Conservation (phyloP, 2,329 filamentous ascomycete genomes). For the Cercospora janseana region DNA sequence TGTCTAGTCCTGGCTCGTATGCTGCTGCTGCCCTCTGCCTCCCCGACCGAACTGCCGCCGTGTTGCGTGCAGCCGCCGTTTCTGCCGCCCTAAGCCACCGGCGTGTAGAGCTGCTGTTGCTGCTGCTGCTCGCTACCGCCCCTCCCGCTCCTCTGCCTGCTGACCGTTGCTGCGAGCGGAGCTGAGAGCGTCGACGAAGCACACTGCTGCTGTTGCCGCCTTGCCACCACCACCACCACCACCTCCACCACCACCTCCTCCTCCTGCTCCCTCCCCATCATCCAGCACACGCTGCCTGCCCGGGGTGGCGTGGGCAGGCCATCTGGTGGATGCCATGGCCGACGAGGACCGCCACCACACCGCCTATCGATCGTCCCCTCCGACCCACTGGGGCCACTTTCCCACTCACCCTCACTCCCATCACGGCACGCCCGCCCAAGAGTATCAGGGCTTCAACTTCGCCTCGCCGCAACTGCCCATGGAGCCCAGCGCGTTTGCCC, state of each 20-base stretch:
- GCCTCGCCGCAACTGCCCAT: constrained; percentile 60
- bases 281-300: constrained; percentile 5
- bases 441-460: constrained; percentile 66
- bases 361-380: constrained; percentile 33
- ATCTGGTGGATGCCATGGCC: constrained; percentile 33
- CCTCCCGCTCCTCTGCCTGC: too few species aligned
- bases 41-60: constrained; percentile 4
- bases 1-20: constrained; percentile 14
- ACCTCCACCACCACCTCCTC: too few species aligned
- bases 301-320: constrained; percentile 7
- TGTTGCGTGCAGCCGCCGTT: constrained; percentile 21
- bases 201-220: too few species aligned
- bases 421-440: constrained; percentile 67
- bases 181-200: too few species aligned
- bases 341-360: constrained; percentile 34
- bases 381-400: constrained; percentile 30
- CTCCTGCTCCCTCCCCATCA: neutral
- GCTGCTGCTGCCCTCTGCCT: constrained; percentile 8
- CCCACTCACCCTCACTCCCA: constrained; percentile 54
- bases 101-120: constrained; percentile 25
- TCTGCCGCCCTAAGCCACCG: constrained; percentile 30
- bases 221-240: too few species aligned
- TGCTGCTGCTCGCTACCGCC: too few species aligned
- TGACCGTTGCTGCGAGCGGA: too few species aligned
- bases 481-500: constrained; percentile 53